These are phyloP conservation scores for Ganoderma multipileum DNA, from an alignment of 1,284 basidiomycete genomes.

Conservation along the genomic window DNA sequence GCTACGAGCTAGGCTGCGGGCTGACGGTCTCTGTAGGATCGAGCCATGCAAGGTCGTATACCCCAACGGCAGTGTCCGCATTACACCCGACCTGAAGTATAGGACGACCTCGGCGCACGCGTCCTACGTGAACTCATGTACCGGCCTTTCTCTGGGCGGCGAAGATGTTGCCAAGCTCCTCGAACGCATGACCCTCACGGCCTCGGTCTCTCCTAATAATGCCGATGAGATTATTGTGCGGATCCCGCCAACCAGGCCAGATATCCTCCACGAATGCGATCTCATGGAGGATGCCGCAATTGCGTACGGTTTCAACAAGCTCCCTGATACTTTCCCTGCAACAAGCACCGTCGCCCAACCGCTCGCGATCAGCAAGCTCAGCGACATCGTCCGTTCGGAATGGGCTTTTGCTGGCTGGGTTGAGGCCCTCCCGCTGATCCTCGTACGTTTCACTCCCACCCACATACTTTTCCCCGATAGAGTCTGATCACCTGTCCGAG, in stretches of 20 bases:
- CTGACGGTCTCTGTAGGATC: conserved; percentile 57
- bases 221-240: conserved; percentile 76
- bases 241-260: conserved; percentile 92
- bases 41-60: conserved; percentile 89
- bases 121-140: conserved; percentile 96
- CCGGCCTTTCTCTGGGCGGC: conserved; percentile 78
- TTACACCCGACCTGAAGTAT: conserved; percentile 85
- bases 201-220: conserved; percentile 55
- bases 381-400: conserved; percentile 88
- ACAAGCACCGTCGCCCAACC: conserved; percentile 98
- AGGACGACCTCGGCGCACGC: conserved; percentile 79
- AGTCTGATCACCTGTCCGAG: not conserved
- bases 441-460: conserved; percentile 63
- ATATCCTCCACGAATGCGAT: conserved; percentile 98
- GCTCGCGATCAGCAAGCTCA: conserved; percentile 88
- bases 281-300: conserved; percentile 99
- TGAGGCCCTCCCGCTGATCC: conserved; percentile 93
- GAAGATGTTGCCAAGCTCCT: conserved; percentile 72
- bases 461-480: not conserved
- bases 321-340: conserved; percentile 89
- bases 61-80: conserved; percentile 77
- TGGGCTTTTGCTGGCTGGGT: conserved; percentile 97
- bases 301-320: conserved; percentile 97
- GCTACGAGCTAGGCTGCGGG: not conserved
- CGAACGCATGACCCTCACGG: conserved; percentile 76